Conservation (phyloP, 805 yeast species). For the Starmerella apicola region DNA sequence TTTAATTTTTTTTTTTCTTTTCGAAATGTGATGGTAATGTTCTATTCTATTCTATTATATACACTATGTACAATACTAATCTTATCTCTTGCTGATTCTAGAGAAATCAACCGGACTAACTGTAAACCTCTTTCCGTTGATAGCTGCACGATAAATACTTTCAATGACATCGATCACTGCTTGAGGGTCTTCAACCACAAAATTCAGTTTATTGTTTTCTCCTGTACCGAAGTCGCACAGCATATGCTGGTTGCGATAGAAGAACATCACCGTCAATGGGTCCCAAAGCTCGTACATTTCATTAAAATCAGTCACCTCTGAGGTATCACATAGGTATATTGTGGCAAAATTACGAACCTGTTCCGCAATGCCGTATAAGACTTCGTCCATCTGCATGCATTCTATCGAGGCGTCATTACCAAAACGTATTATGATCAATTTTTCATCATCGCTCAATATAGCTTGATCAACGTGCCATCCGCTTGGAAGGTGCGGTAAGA, state of each 20-base stretch:
- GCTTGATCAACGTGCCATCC: constrained; percentile 99
- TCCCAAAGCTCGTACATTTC: constrained; percentile 82
- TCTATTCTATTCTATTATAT: no score
- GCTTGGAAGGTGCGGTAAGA: constrained; percentile 64
- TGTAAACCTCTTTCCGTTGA: constrained; percentile 85
- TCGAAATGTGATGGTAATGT: no score
- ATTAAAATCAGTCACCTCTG: constrained; percentile 81
- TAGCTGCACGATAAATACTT: constrained; percentile 79
- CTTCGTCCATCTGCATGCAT: constrained; percentile 85
- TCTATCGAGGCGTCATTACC: constrained; percentile 66
- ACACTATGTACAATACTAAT: no score
- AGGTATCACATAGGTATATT: constrained; percentile 77
- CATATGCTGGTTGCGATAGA: constrained; percentile 84
- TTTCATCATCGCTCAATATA: constrained; percentile 71
- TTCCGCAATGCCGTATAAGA: constrained; percentile 65
- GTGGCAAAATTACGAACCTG: constrained; percentile 79
- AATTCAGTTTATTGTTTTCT: constrained; percentile 86
- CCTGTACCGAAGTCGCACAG: constrained; percentile 99
- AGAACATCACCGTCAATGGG: constrained; percentile 87
- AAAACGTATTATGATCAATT: constrained; percentile 77
- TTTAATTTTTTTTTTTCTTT: no score
- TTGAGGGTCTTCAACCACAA: constrained; percentile 63
- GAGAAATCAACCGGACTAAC: constrained; percentile 50
- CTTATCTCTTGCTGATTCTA: constrained; percentile 6
- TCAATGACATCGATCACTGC: constrained; percentile 87